Conservation (phyloP, 306 rosid genomes). For the Dicorynia guianensis region DNA sequence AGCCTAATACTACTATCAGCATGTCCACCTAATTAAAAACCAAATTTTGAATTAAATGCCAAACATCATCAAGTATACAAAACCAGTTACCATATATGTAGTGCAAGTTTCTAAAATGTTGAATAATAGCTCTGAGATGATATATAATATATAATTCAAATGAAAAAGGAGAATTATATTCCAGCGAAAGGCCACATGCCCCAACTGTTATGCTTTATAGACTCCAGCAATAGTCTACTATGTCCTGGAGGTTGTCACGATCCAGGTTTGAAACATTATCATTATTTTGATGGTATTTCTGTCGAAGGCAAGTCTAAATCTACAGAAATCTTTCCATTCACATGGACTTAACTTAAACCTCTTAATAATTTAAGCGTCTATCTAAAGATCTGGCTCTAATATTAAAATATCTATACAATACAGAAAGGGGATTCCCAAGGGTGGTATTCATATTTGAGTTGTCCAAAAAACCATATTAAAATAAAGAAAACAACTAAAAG, state of each 20-base stretch:
- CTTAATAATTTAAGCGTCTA: slow-evolving; percentile 24
- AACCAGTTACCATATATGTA: slow-evolving; percentile 24
- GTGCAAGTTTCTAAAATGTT: slow-evolving; percentile 33
- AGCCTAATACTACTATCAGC: slow-evolving; percentile 86
- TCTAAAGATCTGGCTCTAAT: slow-evolving; percentile 19
- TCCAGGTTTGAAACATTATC: slow-evolving; percentile 11
- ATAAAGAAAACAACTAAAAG: no score
- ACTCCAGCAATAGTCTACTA: slow-evolving; percentile 22
- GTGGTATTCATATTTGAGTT: no score
- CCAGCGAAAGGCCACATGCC: slow-evolving; percentile 9
- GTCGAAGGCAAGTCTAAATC: slow-evolving; percentile 23
- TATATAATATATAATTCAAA: slow-evolving; percentile 3
- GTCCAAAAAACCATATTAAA: no score
- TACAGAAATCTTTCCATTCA: neutral
- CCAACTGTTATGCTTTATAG: slow-evolving; percentile 5
- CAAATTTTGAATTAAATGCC: slow-evolving; percentile 41
- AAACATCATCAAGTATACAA: slow-evolving; percentile 26
- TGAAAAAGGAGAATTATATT: neutral
- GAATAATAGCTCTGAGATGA: slow-evolving; percentile 9
- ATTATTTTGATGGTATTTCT: neutral
- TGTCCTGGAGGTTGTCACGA: neutral
- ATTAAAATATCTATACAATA: slow-evolving; percentile 31
- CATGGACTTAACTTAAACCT: neutral
- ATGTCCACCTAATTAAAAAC: slow-evolving; percentile 82
- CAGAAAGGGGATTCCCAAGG: neutral